phyloP scores from a whole-genome alignment of 208 protist genomes.

The Acanthamoeba healyi region DNA sequence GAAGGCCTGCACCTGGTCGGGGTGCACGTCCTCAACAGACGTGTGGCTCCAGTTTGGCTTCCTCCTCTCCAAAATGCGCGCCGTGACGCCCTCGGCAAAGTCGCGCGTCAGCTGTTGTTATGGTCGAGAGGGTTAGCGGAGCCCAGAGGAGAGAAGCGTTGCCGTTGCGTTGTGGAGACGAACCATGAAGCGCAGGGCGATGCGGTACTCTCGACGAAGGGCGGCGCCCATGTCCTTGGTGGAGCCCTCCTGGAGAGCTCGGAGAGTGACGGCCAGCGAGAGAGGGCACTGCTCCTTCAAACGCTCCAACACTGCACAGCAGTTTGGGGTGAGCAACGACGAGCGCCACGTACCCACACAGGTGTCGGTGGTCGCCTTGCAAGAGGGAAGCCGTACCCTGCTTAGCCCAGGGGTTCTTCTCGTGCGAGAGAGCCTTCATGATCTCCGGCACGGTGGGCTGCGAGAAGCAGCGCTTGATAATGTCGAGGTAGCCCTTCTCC shows the following conservation, averaged over 20 bases:
- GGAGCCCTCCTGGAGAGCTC: slow-evolving; percentile 8
- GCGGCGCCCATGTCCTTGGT: not conserved
- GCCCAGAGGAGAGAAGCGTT: too few species aligned
- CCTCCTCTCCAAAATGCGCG: not conserved
- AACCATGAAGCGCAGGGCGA: slow-evolving; percentile 50
- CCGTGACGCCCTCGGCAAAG: slow-evolving; percentile 23
- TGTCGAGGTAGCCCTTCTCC: slow-evolving; percentile 66
- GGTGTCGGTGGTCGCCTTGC: not conserved
- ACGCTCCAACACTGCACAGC: not conserved
- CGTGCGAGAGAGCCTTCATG: slow-evolving; percentile 40
- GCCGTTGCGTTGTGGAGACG: too few species aligned
- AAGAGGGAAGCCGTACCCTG: not conserved
- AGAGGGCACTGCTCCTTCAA: slow-evolving; percentile 27
- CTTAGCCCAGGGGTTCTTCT: slow-evolving; percentile 57
- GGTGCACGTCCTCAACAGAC: slow-evolving; percentile 4
- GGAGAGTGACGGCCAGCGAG: not conserved
- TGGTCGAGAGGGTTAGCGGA: not conserved
- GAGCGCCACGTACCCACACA: too few species aligned
- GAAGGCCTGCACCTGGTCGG: slow-evolving; percentile 14
- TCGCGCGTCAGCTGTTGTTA: slow-evolving; percentile 4
- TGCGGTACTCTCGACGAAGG: slow-evolving; percentile 24
- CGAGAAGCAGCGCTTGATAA: slow-evolving; percentile 68
- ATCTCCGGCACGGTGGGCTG: slow-evolving; percentile 25
- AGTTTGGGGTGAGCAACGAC: too few species aligned
- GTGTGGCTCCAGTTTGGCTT: slow-evolving; percentile 15